Evolutionary conservation across 2,329 filamentous ascomycete genomes (phyloP).

Genomic region (Coniochaeta sp.): DNA sequence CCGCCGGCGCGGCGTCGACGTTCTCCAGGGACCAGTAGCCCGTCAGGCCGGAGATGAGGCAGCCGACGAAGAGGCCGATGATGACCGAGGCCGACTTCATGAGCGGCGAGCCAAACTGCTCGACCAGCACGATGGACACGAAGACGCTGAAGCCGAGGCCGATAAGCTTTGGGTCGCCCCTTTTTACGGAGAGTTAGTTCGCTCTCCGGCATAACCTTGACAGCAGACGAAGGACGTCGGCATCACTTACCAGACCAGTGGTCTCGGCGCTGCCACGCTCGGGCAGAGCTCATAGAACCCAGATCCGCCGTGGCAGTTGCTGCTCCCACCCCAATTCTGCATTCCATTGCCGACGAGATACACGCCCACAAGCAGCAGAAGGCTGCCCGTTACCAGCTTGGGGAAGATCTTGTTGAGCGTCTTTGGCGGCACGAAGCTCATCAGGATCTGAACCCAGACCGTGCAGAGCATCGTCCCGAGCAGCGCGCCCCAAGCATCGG

Average conservation of each 20-base stretch:
- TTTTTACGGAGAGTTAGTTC: neutral
- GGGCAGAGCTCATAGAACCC: conserved; percentile 51
- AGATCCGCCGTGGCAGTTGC: conserved; percentile 39
- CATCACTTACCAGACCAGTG: conserved; percentile 38
- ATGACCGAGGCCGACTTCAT: conserved; percentile 64
- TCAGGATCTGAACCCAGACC: conserved; percentile 50
- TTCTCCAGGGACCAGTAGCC: conserved; percentile 56
- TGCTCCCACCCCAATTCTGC: conserved; percentile 62
- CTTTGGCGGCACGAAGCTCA: conserved; percentile 57
- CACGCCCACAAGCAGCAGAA: conserved; percentile 60
- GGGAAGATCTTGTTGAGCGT: conserved; percentile 58
- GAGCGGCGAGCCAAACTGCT: conserved; percentile 62
- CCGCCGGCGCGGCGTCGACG: conserved; percentile 54
- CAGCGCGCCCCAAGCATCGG: conserved; percentile 58
- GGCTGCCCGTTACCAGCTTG: conserved; percentile 60
- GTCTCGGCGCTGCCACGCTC: conserved; percentile 47
- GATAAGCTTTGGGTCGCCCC: conserved; percentile 55
- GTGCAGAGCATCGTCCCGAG: conserved; percentile 45
- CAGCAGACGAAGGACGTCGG: neutral
- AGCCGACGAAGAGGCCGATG: conserved; percentile 56
- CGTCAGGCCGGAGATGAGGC: conserved; percentile 58
- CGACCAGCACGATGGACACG: conserved; percentile 58
- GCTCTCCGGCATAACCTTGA: neutral
- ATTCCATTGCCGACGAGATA: conserved; percentile 56
- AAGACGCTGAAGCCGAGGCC: conserved; percentile 63